phyloP scores from a whole-genome alignment of 2,329 filamentous ascomycete genomes.

The Parascedosporium putredinis region DNA sequence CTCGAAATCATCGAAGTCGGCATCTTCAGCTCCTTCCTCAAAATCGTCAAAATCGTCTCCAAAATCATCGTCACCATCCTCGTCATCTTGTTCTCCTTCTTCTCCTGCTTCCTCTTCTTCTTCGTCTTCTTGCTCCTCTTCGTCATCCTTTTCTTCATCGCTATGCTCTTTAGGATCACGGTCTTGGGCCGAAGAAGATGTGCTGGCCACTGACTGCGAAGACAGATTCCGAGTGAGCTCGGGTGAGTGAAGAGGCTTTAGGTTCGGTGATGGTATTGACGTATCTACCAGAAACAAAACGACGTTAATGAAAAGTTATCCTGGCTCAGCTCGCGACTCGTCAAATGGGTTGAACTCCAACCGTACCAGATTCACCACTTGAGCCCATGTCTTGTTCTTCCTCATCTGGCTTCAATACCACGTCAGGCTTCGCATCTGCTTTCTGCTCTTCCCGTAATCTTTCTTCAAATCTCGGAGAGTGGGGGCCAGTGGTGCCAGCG shows the following conservation, averaged over 20 bases:
- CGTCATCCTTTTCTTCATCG: constrained; percentile 26
- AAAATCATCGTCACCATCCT: constrained; percentile 35
- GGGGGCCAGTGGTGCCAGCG: constrained; percentile 30
- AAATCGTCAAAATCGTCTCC: constrained; percentile 55
- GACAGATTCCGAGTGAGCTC: background rate
- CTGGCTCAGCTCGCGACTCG: background rate
- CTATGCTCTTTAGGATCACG: constrained; percentile 14
- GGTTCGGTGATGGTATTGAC: constrained; percentile 17
- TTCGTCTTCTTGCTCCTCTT: constrained; percentile 29
- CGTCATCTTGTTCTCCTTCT: constrained; percentile 20
- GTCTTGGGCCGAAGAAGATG: constrained; percentile 10
- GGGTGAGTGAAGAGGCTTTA: constrained; percentile 19
- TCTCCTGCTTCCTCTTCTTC: constrained; percentile 11
- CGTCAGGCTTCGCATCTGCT: constrained; percentile 43
- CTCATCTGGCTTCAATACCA: constrained; percentile 34
- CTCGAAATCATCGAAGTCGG: constrained; percentile 61
- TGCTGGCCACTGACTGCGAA: background rate
- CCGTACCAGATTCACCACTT: background rate
- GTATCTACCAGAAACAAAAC: constrained; percentile 8
- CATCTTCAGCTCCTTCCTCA: constrained; percentile 44
- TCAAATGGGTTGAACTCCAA: background rate
- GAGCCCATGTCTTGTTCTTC: constrained; percentile 14
- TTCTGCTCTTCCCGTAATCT: background rate
- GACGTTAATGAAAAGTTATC: background rate
- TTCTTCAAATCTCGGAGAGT: constrained; percentile 11